A percentile compares a stretch with the other conserved stretches of the same genome.
These are phyloP conservation scores for Haberlea rhodopensis DNA, from an alignment of 257 asterid genomes.

Conservation along the genomic window DNA sequence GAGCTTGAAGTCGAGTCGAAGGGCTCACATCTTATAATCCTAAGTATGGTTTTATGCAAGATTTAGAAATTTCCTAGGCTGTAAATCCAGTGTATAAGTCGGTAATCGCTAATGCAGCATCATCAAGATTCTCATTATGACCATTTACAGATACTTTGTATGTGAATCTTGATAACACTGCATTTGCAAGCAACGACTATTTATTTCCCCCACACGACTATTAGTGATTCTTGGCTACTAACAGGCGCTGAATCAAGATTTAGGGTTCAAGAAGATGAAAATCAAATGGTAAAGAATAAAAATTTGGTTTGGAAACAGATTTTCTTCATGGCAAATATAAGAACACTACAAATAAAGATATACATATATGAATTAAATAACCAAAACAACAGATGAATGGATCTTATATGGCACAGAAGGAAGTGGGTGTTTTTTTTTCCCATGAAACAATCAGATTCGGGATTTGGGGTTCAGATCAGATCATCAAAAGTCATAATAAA, in stretches of 20 bases:
- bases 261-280: neutral
- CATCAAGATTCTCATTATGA: conserved; percentile 59
- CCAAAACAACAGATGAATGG: no score
- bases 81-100: conserved; percentile 7
- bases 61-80: no score
- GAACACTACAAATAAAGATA: neutral
- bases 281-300: neutral
- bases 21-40: no score
- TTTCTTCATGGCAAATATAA: neutral
- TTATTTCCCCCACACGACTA: neutral
- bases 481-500: neutral
- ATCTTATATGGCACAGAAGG: no score
- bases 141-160: conserved; percentile 2
- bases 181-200: conserved; percentile 47
- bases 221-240: no score
- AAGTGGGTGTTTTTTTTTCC: no score
- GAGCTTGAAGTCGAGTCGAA: no score
- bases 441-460: neutral
- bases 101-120: conserved; percentile 52
- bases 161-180: conserved; percentile 58
- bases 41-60: no score
- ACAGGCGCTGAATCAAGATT: conserved; percentile 3
- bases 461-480: neutral
- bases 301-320: no score
- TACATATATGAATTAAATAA: no score